Evolutionary conservation across 169 alveolate genomes (phyloP), one percentile per base, ranked within the genome.

Genomic region (Plasmodium fragile): DNA sequence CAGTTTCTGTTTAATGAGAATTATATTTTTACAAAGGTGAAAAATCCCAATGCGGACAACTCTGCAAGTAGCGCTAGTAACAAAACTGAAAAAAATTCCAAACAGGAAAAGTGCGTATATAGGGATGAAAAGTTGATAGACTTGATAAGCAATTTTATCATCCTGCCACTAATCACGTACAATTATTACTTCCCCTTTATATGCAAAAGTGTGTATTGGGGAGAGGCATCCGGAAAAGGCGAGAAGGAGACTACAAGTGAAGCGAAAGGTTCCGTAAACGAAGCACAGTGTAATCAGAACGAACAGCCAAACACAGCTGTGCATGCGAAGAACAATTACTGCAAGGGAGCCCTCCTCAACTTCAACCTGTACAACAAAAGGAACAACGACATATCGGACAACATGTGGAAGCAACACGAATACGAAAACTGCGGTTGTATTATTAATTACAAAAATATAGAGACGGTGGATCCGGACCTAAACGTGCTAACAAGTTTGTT

Each of bases 361-460:
- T 81, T 34, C 45, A 91, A 81, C 55, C 82, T 91, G 83, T 30
- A 45, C 59, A 45, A 80, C 43, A 81, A 91, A 91, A 91, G 41
- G 55, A 79, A 52, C 36, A 91, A 71, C 30, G 69, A 81, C 55
- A 70, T 81, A 53, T 71, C 75, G 59, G 69, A 41, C 75, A 55
- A 59, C 25, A 69, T 71, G 77, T 52, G 34, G 77, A 18, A 43
- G 28, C 36, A 52, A 4, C 69, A 73, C 73, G 82, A 71, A 80
- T 91, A 91, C 65, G 94, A 91, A 65, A 91, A 91, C 39, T 91
- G 94, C 59, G 94, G 94, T 5, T 91, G 94, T 22, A 81, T 91
- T 70, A 81, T 81, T 81, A 81, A 91, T 91, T 80, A 91, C 83
- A 91, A 91, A 65, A 91, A 91, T 7, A 59, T 91, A 18, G 94